These are phyloP conservation scores for Leptosphaerulina australis DNA, from an alignment of 2,329 filamentous ascomycete species.

Conservation along the genomic window DNA sequence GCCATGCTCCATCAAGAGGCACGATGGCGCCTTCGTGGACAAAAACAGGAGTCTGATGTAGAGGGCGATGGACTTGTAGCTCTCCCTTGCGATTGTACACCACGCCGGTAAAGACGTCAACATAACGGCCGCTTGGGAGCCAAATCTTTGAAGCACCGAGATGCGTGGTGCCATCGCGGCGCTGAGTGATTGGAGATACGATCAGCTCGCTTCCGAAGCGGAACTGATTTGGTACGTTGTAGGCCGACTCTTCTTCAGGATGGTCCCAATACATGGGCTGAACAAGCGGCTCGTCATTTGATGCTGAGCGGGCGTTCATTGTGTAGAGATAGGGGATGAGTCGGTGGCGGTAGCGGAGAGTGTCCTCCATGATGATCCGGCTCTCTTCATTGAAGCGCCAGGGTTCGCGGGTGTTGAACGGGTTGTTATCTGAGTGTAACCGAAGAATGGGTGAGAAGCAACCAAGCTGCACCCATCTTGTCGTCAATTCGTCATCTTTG, in stretches of 20 bases:
- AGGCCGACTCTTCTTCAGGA: conserved; percentile 60
- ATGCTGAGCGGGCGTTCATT: conserved; percentile 58
- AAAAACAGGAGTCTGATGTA: conserved; percentile 61
- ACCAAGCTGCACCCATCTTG: conserved; percentile 67
- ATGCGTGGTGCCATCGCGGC: conserved; percentile 55
- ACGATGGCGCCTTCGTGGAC: conserved; percentile 64
- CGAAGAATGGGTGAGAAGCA: conserved; percentile 67
- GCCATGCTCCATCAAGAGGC: conserved; percentile 56
- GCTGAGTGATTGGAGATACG: conserved; percentile 62
- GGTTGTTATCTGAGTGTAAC: conserved; percentile 64
- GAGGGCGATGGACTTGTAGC: conserved; percentile 58
- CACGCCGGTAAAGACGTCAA: conserved; percentile 64
- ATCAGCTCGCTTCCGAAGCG: conserved; percentile 64
- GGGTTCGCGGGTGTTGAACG: conserved; percentile 67
- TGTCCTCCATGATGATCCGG: conserved; percentile 55
- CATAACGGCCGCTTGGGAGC: conserved; percentile 61
- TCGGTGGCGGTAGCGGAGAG: conserved; percentile 62
- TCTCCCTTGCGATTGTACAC: conserved; percentile 64
- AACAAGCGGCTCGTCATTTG: conserved; percentile 59
- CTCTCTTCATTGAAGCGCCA: conserved; percentile 62
- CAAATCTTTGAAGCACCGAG: conserved; percentile 60
- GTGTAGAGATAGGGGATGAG: conserved; percentile 67
- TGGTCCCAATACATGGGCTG: conserved; percentile 69
- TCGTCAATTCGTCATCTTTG: conserved; percentile 63
- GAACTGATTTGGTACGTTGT: conserved; percentile 63